Evolutionary conservation across 2,329 filamentous ascomycete species (phyloP).

Genomic region (Ceratocystis ficicola): DNA sequence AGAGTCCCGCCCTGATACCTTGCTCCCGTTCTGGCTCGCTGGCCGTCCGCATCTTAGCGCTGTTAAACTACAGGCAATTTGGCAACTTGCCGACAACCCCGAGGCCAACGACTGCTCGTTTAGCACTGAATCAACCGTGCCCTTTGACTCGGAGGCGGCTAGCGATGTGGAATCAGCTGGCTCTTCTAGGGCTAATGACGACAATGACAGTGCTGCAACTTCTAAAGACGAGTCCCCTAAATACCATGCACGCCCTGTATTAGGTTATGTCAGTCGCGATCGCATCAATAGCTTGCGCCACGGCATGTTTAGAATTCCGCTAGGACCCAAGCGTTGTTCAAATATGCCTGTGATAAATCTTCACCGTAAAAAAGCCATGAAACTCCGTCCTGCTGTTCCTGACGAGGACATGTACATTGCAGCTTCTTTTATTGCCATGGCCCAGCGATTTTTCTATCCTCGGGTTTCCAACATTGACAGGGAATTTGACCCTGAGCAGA

Average conservation of each 20-base stretch:
- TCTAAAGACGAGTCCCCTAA: slow-evolving; percentile 28
- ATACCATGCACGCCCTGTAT: slow-evolving; percentile 30
- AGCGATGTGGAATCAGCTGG: background rate
- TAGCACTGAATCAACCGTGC: slow-evolving; percentile 16
- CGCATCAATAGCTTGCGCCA: slow-evolving; percentile 32
- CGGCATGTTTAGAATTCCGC: slow-evolving; percentile 37
- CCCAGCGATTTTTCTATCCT: slow-evolving; percentile 42
- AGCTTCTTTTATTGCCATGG: slow-evolving; percentile 44
- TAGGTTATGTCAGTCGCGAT: slow-evolving; percentile 26
- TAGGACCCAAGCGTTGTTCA: slow-evolving; percentile 31
- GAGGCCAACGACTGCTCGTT: slow-evolving; percentile 15
- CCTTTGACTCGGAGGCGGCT: slow-evolving; percentile 15
- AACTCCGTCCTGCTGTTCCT: slow-evolving; percentile 36
- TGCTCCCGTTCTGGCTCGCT: slow-evolving; percentile 19
- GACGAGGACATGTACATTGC: slow-evolving; percentile 44
- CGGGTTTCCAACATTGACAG: slow-evolving; percentile 23
- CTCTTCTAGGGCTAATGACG: background rate
- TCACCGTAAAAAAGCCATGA: slow-evolving; percentile 37
- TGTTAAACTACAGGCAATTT: slow-evolving; percentile 16
- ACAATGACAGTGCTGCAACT: background rate
- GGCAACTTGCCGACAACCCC: slow-evolving; percentile 13
- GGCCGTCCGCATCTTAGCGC: slow-evolving; percentile 11
- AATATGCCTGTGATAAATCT: slow-evolving; percentile 40
- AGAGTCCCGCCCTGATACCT: slow-evolving; percentile 6
- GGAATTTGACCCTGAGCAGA: slow-evolving; percentile 22